These are phyloP conservation scores for Colletotrichum agaves DNA, from an alignment of 2,329 filamentous ascomycete genomes.

Conservation along the genomic window DNA sequence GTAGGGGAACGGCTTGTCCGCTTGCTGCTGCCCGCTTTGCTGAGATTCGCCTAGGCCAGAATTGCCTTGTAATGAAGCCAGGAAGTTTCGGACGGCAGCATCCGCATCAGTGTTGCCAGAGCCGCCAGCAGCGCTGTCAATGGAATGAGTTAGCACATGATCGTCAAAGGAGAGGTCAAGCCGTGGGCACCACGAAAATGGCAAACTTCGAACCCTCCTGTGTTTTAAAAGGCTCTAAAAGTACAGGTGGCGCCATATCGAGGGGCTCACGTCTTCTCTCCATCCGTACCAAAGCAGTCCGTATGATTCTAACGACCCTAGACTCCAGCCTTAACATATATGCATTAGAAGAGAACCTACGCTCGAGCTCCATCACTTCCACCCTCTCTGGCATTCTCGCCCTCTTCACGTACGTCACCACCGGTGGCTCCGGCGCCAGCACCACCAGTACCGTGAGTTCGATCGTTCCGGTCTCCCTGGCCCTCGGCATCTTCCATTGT, in stretches of 20 bases:
- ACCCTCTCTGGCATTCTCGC: slow-evolving; percentile 86
- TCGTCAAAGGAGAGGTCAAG: slow-evolving; percentile 5
- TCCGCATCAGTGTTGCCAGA: slow-evolving; percentile 74
- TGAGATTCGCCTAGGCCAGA: slow-evolving; percentile 50
- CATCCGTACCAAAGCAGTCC: slow-evolving; percentile 20
- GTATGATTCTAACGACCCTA: slow-evolving; percentile 22
- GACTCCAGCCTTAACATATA: slow-evolving; percentile 21
- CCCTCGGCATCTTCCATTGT: slow-evolving; percentile 83
- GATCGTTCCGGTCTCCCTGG: slow-evolving; percentile 67
- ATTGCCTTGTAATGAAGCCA: slow-evolving; percentile 79
- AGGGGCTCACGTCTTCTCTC: slow-evolving; percentile 23
- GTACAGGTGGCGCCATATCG: slow-evolving; percentile 40
- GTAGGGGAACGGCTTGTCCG: slow-evolving; percentile 78
- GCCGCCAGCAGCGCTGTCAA: slow-evolving; percentile 26
- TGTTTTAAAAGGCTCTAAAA: slow-evolving; percentile 41
- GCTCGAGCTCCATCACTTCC: slow-evolving; percentile 98
- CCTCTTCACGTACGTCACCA: slow-evolving; percentile 91
- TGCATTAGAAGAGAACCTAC: slow-evolving; percentile 75
- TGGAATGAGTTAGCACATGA: slow-evolving; percentile 33
- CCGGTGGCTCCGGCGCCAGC: slow-evolving; percentile 89
- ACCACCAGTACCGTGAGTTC: slow-evolving; percentile 72
- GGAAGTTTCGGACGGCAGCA: slow-evolving; percentile 85
- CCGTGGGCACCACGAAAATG: slow-evolving; percentile 32
- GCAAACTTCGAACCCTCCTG: slow-evolving; percentile 33
- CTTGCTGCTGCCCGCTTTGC: slow-evolving; percentile 46